phyloP scores from a whole-genome alignment of 1,284 basidiomycete species.

The Trametes hirsuta region DNA sequence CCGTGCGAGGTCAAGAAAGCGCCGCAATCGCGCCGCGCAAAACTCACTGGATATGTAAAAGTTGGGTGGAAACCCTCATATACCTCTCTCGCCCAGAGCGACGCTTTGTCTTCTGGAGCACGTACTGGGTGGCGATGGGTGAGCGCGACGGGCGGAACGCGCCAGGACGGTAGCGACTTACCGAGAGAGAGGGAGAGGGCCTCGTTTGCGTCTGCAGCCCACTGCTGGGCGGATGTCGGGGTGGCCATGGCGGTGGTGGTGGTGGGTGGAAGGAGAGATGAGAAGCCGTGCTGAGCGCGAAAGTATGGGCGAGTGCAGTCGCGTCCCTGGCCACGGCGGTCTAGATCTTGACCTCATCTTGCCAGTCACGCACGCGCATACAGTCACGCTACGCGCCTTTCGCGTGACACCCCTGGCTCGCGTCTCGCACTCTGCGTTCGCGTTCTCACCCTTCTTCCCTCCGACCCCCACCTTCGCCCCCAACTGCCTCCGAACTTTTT shows the following conservation, averaged over 20 bases:
- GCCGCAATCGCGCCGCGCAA: neutral
- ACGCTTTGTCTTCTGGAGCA: conserved; percentile 61
- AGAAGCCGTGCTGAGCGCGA: conserved; percentile 12
- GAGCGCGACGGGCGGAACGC: conserved; percentile 1
- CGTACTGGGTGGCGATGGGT: conserved; percentile 50
- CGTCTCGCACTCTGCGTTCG: neutral
- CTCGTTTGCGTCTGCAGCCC: conserved; percentile 82
- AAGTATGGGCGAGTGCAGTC: conserved; percentile 14
- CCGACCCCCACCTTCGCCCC: neutral
- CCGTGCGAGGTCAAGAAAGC: neutral
- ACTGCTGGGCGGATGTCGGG: conserved; percentile 32
- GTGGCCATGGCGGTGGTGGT: conserved; percentile 19
- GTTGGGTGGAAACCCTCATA: conserved; percentile 75
- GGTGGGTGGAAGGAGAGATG: conserved; percentile 17
- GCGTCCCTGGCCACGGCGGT: conserved; percentile 24
- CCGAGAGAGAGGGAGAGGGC: conserved; percentile 75
- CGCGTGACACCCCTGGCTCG: conserved; percentile 13
- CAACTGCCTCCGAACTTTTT: conserved; percentile 2
- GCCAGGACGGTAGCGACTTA: conserved; percentile 33
- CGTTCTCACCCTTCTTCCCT: conserved; percentile 1
- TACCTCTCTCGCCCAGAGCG: conserved; percentile 59
- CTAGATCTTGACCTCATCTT: conserved; percentile 22
- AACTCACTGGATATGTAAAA: conserved; percentile 85
- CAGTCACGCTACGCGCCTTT: conserved; percentile 12
- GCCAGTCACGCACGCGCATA: conserved; percentile 21